Conservation (phyloP, 805 yeast species). For the Wickerhamomyces hampshirensis region DNA sequence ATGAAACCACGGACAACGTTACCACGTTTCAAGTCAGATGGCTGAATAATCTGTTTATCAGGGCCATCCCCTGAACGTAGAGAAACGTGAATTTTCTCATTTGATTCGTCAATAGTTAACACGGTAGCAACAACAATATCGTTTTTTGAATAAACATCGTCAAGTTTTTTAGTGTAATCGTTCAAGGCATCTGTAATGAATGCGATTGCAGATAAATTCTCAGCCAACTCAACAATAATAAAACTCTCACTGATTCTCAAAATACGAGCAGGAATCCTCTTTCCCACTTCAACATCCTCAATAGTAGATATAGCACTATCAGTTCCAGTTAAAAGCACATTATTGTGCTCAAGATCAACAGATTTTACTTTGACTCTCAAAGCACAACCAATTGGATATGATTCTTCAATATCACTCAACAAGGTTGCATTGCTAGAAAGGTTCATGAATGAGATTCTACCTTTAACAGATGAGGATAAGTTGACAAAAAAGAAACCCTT, state of each 20-base stretch:
- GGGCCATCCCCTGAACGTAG: conserved; percentile 50
- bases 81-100: conserved; percentile 56
- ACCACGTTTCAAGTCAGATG: conserved; percentile 58
- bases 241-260: conserved; percentile 52
- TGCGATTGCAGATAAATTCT: conserved; percentile 55
- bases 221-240: conserved; percentile 68
- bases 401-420: conserved; percentile 45
- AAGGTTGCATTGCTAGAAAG: conserved; percentile 48
- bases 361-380: conserved; percentile 51
- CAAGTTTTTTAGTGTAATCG: conserved; percentile 53
- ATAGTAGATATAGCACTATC: conserved; percentile 35
- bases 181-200: conserved; percentile 74
- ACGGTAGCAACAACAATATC: conserved; percentile 57
- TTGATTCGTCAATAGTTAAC: conserved; percentile 29
- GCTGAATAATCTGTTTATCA: conserved; percentile 44
- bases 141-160: conserved; percentile 43
- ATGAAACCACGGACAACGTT: conserved; percentile 79
- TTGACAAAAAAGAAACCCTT: conserved; percentile 64
- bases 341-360: conserved; percentile 48
- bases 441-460: conserved; percentile 62
- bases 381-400: conserved; percentile 70
- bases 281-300: conserved; percentile 50
- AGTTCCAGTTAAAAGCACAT: conserved; percentile 48
- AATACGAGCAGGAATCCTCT: conserved; percentile 56
- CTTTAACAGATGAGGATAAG: conserved; percentile 63